Evolutionary conservation across 345 rosid species (phyloP).

Genomic region (Orychophragmus violaceus): DNA sequence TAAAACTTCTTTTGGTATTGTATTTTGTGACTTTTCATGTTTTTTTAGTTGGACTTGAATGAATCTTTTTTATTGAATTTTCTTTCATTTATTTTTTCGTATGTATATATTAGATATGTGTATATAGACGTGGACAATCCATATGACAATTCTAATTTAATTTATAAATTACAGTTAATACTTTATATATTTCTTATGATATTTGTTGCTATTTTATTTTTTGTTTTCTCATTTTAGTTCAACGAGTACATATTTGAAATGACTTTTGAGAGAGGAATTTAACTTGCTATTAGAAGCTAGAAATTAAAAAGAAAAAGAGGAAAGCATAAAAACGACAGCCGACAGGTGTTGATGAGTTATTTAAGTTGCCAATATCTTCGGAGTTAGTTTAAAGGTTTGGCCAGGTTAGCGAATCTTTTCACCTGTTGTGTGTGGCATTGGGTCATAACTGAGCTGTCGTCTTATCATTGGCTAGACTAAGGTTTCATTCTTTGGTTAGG

Average conservation of each 20-base stretch:
- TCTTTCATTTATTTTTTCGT: too few species aligned
- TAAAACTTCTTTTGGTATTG: too few species aligned
- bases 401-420: constrained; percentile 30
- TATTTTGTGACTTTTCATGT: too few species aligned
- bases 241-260: too few species aligned
- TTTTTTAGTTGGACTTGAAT: too few species aligned
- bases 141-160: too few species aligned
- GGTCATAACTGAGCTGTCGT: constrained; percentile 6
- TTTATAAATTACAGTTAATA: background rate
- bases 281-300: background rate
- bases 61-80: too few species aligned
- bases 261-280: background rate
- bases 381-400: constrained; percentile 30
- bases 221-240: background rate
- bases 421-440: constrained; percentile 6
- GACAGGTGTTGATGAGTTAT: background rate
- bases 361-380: constrained; percentile 24
- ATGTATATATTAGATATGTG: too few species aligned
- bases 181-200: background rate
- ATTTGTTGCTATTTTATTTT: background rate
- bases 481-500: background rate
- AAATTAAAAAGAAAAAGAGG: background rate
- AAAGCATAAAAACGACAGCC: background rate
- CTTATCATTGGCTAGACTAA: background rate
- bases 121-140: too few species aligned